Evolutionary conservation across 306 rosid species (phyloP).

Genomic region (Alnus glutinosa): DNA sequence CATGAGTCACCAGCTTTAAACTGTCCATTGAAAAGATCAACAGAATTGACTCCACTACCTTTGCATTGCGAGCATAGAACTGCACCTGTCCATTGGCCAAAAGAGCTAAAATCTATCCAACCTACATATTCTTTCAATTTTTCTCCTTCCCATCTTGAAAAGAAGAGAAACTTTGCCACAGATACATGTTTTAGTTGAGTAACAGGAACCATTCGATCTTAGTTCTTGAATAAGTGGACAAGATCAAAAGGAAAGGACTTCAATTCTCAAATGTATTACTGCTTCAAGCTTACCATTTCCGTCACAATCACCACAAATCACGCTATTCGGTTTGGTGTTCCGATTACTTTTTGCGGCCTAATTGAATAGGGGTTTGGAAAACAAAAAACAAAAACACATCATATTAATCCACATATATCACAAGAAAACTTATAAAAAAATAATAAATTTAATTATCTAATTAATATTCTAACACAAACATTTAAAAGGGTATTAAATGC

Average conservation of each 20-base stretch:
- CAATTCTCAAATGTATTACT: not conserved
- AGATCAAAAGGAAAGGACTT: not conserved
- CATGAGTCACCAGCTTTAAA: conserved; percentile 56
- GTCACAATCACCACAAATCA: conserved; percentile 77
- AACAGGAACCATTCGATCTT: too few species aligned
- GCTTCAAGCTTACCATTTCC: conserved; percentile 59
- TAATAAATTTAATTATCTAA: too few species aligned
- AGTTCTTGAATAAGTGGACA: not conserved
- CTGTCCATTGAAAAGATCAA: conserved; percentile 49
- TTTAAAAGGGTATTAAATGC: not conserved
- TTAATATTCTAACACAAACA: too few species aligned
- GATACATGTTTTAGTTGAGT: not conserved
- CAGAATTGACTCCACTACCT: conserved; percentile 54
- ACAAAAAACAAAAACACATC: not conserved
- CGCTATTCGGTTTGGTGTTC: conserved; percentile 64
- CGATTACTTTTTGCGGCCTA: conserved; percentile 50
- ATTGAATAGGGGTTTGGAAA: conserved; percentile 10
- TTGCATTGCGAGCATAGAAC: conserved; percentile 58
- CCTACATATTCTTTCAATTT: not conserved
- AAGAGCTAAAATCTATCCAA: not conserved
- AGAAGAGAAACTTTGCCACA: not conserved
- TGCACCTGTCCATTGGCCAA: conserved; percentile 46
- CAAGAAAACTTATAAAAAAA: not conserved
- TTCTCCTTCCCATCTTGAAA: not conserved
- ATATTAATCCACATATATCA: not conserved